Conservation (phyloP, 495 filamentous ascomycete genomes). For the Amphirosellinia nigrospora region DNA sequence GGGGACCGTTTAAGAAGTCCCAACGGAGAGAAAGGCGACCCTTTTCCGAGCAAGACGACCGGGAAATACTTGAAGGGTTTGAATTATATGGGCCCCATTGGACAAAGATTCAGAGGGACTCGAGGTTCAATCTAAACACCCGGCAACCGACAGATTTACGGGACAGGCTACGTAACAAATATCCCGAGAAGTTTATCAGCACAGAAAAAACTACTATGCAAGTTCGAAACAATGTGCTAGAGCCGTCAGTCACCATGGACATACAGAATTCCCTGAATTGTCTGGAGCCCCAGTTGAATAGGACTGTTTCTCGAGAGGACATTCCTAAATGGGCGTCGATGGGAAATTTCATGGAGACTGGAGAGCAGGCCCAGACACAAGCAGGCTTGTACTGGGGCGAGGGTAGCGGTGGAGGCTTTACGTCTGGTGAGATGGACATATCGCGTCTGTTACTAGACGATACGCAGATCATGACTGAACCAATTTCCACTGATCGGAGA, state of each 20-base stretch:
- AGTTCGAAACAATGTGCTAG: slow-evolving; percentile 44
- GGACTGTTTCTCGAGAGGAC: slow-evolving; percentile 50
- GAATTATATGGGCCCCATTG: slow-evolving; percentile 77
- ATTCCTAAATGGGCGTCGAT: slow-evolving; percentile 42
- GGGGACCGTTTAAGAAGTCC: slow-evolving; percentile 59
- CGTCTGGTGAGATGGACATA: slow-evolving; percentile 55
- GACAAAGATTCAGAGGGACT: slow-evolving; percentile 79
- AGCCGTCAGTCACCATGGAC: slow-evolving; percentile 48
- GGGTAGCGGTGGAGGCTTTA: slow-evolving; percentile 31
- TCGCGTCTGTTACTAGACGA: slow-evolving; percentile 57
- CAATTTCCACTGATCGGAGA: slow-evolving; percentile 32
- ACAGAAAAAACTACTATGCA: slow-evolving; percentile 64
- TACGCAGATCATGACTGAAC: slow-evolving; percentile 33
- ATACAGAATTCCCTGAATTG: slow-evolving; percentile 43
- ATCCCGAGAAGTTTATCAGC: slow-evolving; percentile 63
- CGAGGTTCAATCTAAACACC: slow-evolving; percentile 65
- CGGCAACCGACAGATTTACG: slow-evolving; percentile 80
- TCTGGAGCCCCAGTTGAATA: slow-evolving; percentile 47
- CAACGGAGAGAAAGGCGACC: slow-evolving; percentile 61
- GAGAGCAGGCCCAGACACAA: slow-evolving; percentile 40
- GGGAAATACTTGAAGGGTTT: slow-evolving; percentile 76
- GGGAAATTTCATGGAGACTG: slow-evolving; percentile 37
- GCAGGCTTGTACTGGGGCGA: slow-evolving; percentile 35
- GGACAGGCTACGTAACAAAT: slow-evolving; percentile 82
- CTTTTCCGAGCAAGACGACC: slow-evolving; percentile 79